phyloP scores from a whole-genome alignment of 2,329 filamentous ascomycete genomes.

The Mollisiaceae sp. region DNA sequence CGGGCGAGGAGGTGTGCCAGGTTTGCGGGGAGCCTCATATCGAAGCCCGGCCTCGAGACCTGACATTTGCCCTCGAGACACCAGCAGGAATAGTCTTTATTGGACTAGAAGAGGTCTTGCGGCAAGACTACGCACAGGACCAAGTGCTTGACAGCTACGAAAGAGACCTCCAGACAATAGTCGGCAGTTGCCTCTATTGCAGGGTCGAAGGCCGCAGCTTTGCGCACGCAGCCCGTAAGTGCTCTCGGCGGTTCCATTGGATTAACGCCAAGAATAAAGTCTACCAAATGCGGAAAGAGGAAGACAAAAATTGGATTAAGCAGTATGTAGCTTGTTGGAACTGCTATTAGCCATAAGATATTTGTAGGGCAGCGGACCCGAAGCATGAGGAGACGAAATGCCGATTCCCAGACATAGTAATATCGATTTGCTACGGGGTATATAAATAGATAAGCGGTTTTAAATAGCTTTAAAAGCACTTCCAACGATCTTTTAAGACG shows the following conservation, averaged over 20 bases:
- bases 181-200: constrained; percentile 8
- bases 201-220: neutral
- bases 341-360: no score
- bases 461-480: no score
- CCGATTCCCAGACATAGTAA: no score
- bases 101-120: constrained; percentile 14
- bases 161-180: constrained; percentile 16
- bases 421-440: no score
- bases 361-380: no score
- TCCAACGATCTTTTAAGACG: no score
- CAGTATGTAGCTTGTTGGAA: no score
- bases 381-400: no score
- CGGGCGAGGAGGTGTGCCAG: constrained; percentile 13
- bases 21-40: constrained; percentile 6
- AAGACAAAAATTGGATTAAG: no score
- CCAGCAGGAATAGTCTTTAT: constrained; percentile 5
- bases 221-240: neutral
- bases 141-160: constrained; percentile 18
- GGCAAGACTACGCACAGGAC: constrained; percentile 12
- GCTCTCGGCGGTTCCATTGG: constrained; percentile 3
- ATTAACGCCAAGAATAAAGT: neutral
- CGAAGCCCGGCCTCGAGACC: neutral
- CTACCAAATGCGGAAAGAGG: neutral
- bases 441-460: no score
- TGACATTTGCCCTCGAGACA: neutral